Base-by-base conservation (phyloP, 352 stramenopile genomes). In the Globisporangium mamillatum region DNA sequence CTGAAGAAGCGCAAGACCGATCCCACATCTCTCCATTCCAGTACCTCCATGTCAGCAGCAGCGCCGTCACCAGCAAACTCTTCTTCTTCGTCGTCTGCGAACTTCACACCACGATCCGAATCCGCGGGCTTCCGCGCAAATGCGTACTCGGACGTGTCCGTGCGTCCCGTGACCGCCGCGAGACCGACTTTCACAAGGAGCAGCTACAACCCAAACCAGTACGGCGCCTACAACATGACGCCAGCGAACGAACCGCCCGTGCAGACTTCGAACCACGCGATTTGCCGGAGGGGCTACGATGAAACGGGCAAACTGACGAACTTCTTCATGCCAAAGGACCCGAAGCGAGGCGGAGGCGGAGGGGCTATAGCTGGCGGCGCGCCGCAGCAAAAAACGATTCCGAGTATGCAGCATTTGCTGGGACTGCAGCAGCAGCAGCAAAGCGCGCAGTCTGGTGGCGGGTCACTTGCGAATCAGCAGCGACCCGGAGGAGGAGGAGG, bases 271-370 rank as follows among this genome's bases (percentile, higher is more conserved):
- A 67, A 64, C 32, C 46, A 70, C 24, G 74, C 71, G 0, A 71
- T 91, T 8, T 90, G 80, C 22, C 82, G 85, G 52, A 76, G 83
- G 60, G 85, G 83, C 5, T 91, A 91, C 63, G 85, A 91, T 50
- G 83, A 91, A 71, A 91, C 85, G 0, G 85, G 85, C 38, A 91
- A 91, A 69, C 69, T 93, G 36, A 91, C 85, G 20, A 91, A 85
- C 63, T 91, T 87, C 69, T 91, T 91, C 63, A 64, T 90, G 29
- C 80, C 83, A 25, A 88, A 89, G 44, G 75, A 91, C 7, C n/a
- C 70, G 14, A 79, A 76, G 70, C 73, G 66, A 16, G 22, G 57
- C 9, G 41, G n/a, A 16, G 7, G 29, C 8, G 41, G n/a, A 18
- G 7, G 29, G 25, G 9, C 24, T 16, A 14, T 29, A 27, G 36